Evolutionary conservation across 75 land plant genomes (phyloP).

Genomic region (Pinus albicaulis): DNA sequence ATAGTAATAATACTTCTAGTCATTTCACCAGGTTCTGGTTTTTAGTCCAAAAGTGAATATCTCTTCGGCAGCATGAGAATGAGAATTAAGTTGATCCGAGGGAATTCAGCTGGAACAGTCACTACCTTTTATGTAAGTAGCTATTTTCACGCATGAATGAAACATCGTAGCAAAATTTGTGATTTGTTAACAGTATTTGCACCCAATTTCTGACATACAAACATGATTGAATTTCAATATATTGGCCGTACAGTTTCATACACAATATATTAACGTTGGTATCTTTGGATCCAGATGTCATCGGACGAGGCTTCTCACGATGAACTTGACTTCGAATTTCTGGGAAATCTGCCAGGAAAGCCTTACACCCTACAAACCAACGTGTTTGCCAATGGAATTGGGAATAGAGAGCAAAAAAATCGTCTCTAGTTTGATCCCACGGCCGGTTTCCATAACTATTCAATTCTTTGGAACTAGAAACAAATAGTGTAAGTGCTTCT

Average conservation of each 20-base stretch:
- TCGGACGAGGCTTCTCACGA: slow-evolving; percentile 20
- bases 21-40: slow-evolving; percentile 44
- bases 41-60: slow-evolving; percentile 37
- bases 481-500: slow-evolving; percentile 29
- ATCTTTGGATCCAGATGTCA: slow-evolving; percentile 2
- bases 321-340: slow-evolving; percentile 64
- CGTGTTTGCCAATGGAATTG: slow-evolving; percentile 41
- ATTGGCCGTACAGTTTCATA: not conserved
- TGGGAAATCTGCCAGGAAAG: slow-evolving; percentile 37
- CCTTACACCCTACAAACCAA: slow-evolving; percentile 53
- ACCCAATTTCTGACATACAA: not conserved
- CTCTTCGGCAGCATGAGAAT: slow-evolving; percentile 41
- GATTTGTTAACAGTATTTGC: not conserved
- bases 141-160: not conserved
- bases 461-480: slow-evolving; percentile 55
- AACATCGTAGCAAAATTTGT: not conserved
- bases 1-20: not conserved
- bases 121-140: slow-evolving; percentile 55
- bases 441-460: slow-evolving; percentile 39
- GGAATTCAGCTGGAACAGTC: slow-evolving; percentile 52
- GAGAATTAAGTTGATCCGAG: slow-evolving; percentile 40
- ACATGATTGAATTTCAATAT: not conserved
- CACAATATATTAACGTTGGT: not conserved
- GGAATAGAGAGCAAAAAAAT: slow-evolving; percentile 47
- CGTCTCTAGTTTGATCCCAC: slow-evolving; percentile 58